A percentile compares a stretch with the other conserved stretches of the same genome.
Evolutionary conservation across 2,329 filamentous ascomycete species (phyloP).

Genomic region (Bertia moriformis): DNA sequence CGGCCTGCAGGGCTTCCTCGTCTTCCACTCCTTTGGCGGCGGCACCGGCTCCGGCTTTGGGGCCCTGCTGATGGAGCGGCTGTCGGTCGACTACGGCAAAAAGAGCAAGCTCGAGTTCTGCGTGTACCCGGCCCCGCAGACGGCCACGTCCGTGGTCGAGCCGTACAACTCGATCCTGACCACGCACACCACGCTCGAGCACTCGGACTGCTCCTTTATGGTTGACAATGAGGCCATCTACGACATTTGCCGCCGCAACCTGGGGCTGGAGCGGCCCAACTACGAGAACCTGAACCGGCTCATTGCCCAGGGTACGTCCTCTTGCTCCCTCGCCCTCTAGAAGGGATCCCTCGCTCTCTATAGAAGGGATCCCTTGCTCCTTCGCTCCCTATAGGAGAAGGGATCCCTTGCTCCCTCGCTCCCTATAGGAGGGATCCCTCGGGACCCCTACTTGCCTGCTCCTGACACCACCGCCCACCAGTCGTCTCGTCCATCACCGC

Average conservation of each 20-base stretch:
- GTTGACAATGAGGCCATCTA: constrained; percentile 99
- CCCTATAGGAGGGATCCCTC: no score
- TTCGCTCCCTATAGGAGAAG: not conserved
- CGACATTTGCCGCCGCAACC: constrained; percentile 96
- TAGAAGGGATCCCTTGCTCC: constrained; percentile 2
- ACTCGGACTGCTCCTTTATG: constrained; percentile 99
- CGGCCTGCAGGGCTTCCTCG: constrained; percentile 95
- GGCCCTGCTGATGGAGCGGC: constrained; percentile 94
- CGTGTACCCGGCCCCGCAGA: constrained; percentile 94
- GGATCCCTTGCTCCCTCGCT: constrained; percentile 11
- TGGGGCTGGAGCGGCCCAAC: constrained; percentile 92
- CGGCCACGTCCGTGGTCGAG: constrained; percentile 93
- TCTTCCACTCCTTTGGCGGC: constrained; percentile 99
- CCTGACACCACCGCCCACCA: no score
- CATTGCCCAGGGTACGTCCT: constrained; percentile 74
- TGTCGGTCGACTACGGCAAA: constrained; percentile 98
- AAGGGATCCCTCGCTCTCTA: not conserved
- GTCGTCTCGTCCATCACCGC: constrained; percentile 97
- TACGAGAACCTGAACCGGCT: constrained; percentile 98
- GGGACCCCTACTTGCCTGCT: no score
- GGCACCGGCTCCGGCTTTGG: constrained; percentile 98
- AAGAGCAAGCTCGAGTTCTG: constrained; percentile 99
- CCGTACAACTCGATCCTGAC: constrained; percentile 99
- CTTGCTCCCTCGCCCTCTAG: constrained; percentile 1
- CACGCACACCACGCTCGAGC: constrained; percentile 96